phyloP scores from a whole-genome alignment of 345 rosid species.

The Dimocarpus longan region DNA sequence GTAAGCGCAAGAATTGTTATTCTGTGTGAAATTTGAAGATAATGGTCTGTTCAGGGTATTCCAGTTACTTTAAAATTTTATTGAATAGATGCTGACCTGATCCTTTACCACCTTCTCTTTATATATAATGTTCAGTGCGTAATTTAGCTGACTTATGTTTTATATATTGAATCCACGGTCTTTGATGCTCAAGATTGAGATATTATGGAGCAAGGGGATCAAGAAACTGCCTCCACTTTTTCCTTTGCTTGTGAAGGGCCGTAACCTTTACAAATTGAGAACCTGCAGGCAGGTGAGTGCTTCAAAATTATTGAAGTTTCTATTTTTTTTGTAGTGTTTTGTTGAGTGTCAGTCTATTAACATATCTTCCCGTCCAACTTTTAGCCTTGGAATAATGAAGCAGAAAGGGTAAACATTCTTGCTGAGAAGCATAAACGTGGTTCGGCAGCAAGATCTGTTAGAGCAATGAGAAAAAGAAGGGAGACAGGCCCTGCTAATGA shows the following conservation, averaged over 20 bases:
- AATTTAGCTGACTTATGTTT: slow-evolving; percentile 16
- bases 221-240: slow-evolving; percentile 53
- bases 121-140: not conserved
- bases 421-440: slow-evolving; percentile 70
- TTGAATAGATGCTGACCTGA: not conserved
- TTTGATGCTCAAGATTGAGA: slow-evolving; percentile 54
- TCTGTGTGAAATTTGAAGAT: not conserved
- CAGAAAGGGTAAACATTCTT: slow-evolving; percentile 48
- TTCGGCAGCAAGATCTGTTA: slow-evolving; percentile 53
- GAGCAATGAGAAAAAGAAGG: slow-evolving; percentile 40
- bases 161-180: slow-evolving; percentile 17
- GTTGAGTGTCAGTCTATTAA: slow-evolving; percentile 6
- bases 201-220: slow-evolving; percentile 62
- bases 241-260: slow-evolving; percentile 70
- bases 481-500: slow-evolving; percentile 32
- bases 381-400: slow-evolving; percentile 58
- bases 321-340: not conserved
- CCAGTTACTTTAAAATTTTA: not conserved
- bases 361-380: slow-evolving; percentile 15
- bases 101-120: not conserved
- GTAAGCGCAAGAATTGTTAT: slow-evolving; percentile 34
- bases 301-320: not conserved
- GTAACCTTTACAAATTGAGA: slow-evolving; percentile 60
- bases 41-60: not conserved
- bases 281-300: slow-evolving; percentile 55